These are phyloP conservation scores for Naganishia randhawae DNA, from an alignment of 768 basidiomycete species.

Conservation along the genomic window DNA sequence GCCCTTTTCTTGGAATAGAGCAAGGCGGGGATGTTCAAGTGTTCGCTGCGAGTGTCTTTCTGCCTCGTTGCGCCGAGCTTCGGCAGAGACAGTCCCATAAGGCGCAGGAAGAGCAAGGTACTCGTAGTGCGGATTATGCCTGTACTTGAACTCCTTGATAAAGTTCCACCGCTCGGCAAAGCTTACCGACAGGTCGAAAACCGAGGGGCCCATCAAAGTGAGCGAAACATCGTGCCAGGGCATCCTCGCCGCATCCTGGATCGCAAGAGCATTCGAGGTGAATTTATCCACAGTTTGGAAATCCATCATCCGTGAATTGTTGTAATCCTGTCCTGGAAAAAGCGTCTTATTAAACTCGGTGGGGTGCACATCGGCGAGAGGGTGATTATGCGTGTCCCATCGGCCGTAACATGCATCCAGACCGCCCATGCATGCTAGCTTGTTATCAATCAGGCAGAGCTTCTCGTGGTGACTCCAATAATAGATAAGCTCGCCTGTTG, in stretches of 20 bases:
- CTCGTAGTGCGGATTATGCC: slow-evolving; percentile 49
- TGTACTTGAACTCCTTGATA: slow-evolving; percentile 69
- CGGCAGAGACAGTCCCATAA: slow-evolving; percentile 38
- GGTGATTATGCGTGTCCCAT: slow-evolving; percentile 83
- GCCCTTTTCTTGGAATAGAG: slow-evolving; percentile 46
- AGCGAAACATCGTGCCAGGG: slow-evolving; percentile 88
- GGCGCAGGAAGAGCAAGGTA: slow-evolving; percentile 50
- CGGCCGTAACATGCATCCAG: slow-evolving; percentile 95
- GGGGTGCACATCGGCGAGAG: slow-evolving; percentile 86
- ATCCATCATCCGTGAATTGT: slow-evolving; percentile 58
- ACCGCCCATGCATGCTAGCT: slow-evolving; percentile 66
- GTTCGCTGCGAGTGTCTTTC: slow-evolving; percentile 35
- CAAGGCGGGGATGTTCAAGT: slow-evolving; percentile 48
- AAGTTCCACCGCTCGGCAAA: slow-evolving; percentile 53
- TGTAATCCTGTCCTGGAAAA: slow-evolving; percentile 91
- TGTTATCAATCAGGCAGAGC: slow-evolving; percentile 48
- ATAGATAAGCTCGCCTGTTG: slow-evolving; percentile 24
- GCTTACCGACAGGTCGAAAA: slow-evolving; percentile 88
- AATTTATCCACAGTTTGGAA: slow-evolving; percentile 64
- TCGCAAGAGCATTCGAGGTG: slow-evolving; percentile 46
- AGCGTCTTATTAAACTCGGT: slow-evolving; percentile 74
- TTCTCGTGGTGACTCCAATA: slow-evolving; percentile 45
- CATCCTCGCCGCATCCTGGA: slow-evolving; percentile 57
- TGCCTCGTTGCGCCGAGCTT: slow-evolving; percentile 36
- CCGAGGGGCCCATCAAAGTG: slow-evolving; percentile 60